Base-by-base conservation (phyloP, 2,329 filamentous ascomycete genomes). In the Tolypocladium endophyticum region DNA sequence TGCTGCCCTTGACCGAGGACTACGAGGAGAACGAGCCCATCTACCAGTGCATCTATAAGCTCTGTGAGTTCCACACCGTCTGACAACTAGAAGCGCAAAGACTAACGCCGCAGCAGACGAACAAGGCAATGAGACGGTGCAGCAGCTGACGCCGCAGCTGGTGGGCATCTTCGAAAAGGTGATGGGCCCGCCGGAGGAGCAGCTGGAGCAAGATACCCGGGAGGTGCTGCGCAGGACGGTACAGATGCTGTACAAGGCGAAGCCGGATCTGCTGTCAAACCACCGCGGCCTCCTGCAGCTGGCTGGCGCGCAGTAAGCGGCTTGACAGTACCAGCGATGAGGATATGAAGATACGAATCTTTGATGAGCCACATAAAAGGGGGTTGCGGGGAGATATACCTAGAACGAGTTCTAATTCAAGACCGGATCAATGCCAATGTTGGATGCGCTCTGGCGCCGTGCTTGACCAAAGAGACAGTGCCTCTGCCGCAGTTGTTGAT, bases 1-100 rank as follows among this genome's bases (percentile, higher is more conserved):
- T 92, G 35, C 83, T 97, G 43, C 94, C 94, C 12, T 81, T 97
- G 63, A 90, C 89, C 74, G 92, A 96, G 71, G 94, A 97, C 73
- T 97, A 85, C 68, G 92, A 97, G 75, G 94, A 97, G 83, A 97
- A 99, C 76, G 90, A 90, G 68, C 92, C 94, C 11, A 87, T 97
- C 61, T 99, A 88, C 77, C 84, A 88, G 73, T 95, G 92, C 84
- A 87, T 99, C 69, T 87, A 90, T 74, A 87, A 89, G 74, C 83
- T 97, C 64, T 97, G 85, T 88, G 80, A 79, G 86, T 83, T 39
- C 50, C 57, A 55, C 41, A 52, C 33, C 35, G 4, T 35, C 25
- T 25, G 28, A 30, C 35, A 20, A 20, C 14, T 18, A 18, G 9
- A 3, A 38, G 33, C 20, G 56, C 9, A 2, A 35, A 45, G 61